Evolutionary conservation across 179 eudicot genomes (phyloP), one percentile per base, ranked within the genome.

Genomic region (Camellia oleifera): DNA sequence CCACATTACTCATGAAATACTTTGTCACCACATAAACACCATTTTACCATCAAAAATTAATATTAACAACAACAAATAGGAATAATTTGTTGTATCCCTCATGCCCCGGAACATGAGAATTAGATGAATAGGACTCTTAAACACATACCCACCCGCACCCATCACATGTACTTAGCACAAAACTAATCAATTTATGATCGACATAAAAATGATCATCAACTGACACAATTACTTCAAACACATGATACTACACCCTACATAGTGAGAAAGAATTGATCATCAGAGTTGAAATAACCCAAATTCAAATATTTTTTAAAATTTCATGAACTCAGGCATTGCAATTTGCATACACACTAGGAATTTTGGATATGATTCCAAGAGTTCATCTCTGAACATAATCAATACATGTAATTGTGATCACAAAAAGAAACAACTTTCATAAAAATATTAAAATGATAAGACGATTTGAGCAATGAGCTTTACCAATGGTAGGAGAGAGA

Each of bases 401-500:
- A 20, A 20, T 18, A 18, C 10, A 20, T 15, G 12, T 3, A n/a
- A 48, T 50, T 71, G 8, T 14, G 15, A 57, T 7, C 7, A 10
- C 32, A 54, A 74, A 10, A 58, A 11, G 40, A 57, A 74, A 13
- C 74, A 46, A 48, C 32, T 54, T 15, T 17, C 8, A 61, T 61
- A 61, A 3, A 63, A 18, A 18, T 63, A 63, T 8, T 61, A 15
- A 61, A 61, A n/a, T 3, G 65, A 61, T 61, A 20, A 32, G 13
- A n/a, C 65, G n/a, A 61, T 5, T 5, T 23, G 52, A 6, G 65
- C 32, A 74, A 15, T 58, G 63, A 66, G 26, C 52, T 9, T 72
- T 81, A 85, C 88, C 88, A 32, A 85, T 85, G 45, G 85, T 85
- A 20, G 88, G 88, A 54, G 88, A 80, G 44, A 85, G 85, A 62